Evolutionary conservation across 768 basidiomycete genomes (phyloP).

Genomic region (Inosperma sp.): DNA sequence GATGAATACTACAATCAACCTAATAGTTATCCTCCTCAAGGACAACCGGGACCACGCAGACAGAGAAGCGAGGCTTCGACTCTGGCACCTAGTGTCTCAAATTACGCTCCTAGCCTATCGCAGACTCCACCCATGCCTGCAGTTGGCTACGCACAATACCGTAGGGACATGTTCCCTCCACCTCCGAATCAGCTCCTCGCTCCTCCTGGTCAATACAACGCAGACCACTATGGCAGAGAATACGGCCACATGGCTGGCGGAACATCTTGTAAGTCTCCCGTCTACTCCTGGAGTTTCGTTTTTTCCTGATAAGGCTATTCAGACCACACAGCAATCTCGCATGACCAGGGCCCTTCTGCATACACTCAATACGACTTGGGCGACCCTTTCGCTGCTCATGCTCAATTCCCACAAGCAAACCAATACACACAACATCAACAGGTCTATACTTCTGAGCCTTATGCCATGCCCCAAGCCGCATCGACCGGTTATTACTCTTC

Average conservation of each 20-base stretch:
- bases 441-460: not conserved
- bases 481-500: too few species aligned
- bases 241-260: constrained; percentile 55
- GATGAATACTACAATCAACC: constrained; percentile 63
- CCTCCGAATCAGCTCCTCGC: constrained; percentile 34
- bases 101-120: too few species aligned
- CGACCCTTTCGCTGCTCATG: constrained; percentile 32
- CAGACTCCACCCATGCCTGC: too few species aligned
- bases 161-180: constrained; percentile 29
- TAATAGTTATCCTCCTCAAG: constrained; percentile 43
- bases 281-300: not conserved
- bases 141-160: constrained; percentile 24
- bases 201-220: constrained; percentile 28
- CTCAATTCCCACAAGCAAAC: too few species aligned
- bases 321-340: constrained; percentile 55
- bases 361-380: constrained; percentile 41
- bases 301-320: constrained; percentile 6
- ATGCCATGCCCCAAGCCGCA: not conserved
- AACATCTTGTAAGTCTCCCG: constrained; percentile 45
- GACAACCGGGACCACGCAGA: constrained; percentile 35
- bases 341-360: constrained; percentile 44
- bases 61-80: constrained; percentile 35
- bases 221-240: constrained; percentile 33
- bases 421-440: not conserved
- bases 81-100: too few species aligned